Evolutionary conservation across 2,329 filamentous ascomycete species (phyloP).

Genomic region (Trichophyton benhamiae): DNA sequence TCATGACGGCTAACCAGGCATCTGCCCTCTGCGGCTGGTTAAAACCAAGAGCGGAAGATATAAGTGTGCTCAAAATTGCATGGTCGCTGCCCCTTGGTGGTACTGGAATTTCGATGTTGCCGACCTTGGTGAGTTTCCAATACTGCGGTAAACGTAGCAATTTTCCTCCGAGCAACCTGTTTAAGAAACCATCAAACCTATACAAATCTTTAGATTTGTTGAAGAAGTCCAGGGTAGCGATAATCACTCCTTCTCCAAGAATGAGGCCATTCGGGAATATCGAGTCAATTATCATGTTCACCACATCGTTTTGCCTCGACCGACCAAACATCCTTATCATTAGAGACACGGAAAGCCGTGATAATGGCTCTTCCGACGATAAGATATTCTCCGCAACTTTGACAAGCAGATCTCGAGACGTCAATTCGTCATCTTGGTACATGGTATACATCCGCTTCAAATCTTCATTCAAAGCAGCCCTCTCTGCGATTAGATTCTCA

Average conservation of each 20-base stretch:
- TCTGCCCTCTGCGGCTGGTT: constrained; percentile 31
- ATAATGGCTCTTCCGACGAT: constrained; percentile 26
- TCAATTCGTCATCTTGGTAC: constrained; percentile 22
- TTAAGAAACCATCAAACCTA: constrained; percentile 30
- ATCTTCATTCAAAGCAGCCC: constrained; percentile 21
- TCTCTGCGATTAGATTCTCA: constrained; percentile 19
- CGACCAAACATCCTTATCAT: constrained; percentile 30
- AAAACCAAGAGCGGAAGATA: constrained; percentile 28
- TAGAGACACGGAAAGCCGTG: constrained; percentile 21
- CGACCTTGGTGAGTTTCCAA: constrained; percentile 17
- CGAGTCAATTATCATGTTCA: constrained; percentile 27
- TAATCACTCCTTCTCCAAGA: constrained; percentile 25
- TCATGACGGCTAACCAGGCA: constrained; percentile 28
- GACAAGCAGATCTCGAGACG: constrained; percentile 26
- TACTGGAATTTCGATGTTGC: constrained; percentile 26
- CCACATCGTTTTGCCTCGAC: constrained; percentile 29
- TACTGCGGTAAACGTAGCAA: constrained; percentile 23
- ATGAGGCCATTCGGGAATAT: constrained; percentile 28
- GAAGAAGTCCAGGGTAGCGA: constrained; percentile 27
- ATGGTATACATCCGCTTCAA: constrained; percentile 20
- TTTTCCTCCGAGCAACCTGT: constrained; percentile 24
- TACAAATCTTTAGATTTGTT: constrained; percentile 31
- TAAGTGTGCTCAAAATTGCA: constrained; percentile 26
- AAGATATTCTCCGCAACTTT: constrained; percentile 26
- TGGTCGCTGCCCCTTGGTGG: constrained; percentile 26